These are phyloP conservation scores for Graphilbum ipis-grandicollis DNA, from an alignment of 2,329 filamentous ascomycete genomes.

Conservation along the genomic window DNA sequence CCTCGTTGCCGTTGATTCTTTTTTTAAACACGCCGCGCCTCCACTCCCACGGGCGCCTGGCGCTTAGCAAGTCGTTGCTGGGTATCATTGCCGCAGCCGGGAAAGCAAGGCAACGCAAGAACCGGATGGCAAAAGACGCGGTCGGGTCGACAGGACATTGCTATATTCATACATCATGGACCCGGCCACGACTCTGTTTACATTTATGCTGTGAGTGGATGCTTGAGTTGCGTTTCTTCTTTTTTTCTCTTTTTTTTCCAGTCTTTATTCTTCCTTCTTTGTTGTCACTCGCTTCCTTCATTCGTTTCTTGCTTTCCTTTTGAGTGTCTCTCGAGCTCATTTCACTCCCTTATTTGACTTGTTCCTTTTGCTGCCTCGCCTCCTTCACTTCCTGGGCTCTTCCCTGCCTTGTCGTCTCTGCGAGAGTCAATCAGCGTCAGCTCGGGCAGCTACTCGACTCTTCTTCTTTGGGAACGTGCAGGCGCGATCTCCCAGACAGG, in stretches of 20 bases:
- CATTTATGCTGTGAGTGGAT: constrained; percentile 47
- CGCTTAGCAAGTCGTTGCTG: too few relatives aligned
- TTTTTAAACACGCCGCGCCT: too few relatives aligned
- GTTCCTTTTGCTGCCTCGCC: too few relatives aligned
- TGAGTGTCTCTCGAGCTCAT: background rate
- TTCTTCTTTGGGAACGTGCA: background rate
- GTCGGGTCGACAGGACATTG: background rate
- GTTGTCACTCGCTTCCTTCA: constrained; percentile 2
- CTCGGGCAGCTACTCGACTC: background rate
- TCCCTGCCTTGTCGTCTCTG: background rate
- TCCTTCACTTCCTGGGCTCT: background rate
- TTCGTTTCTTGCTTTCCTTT: background rate
- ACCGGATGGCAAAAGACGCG: background rate
- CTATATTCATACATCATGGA: constrained; percentile 25
- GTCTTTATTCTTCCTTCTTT: background rate
- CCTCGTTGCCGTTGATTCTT: too few relatives aligned
- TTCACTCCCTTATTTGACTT: too few relatives aligned
- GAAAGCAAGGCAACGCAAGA: too few relatives aligned
- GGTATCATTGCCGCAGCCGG: too few relatives aligned
- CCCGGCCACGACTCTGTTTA: constrained; percentile 47
- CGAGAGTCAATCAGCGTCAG: background rate
- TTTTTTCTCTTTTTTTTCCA: constrained; percentile 9
- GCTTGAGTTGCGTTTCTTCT: constrained; percentile 6
- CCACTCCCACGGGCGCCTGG: too few relatives aligned
- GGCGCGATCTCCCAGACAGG: background rate